A percentile compares a stretch with the other conserved stretches of the same genome.
Evolutionary conservation across 2,329 filamentous ascomycete species (phyloP).

Genomic region (Sphaerulina musiva): DNA sequence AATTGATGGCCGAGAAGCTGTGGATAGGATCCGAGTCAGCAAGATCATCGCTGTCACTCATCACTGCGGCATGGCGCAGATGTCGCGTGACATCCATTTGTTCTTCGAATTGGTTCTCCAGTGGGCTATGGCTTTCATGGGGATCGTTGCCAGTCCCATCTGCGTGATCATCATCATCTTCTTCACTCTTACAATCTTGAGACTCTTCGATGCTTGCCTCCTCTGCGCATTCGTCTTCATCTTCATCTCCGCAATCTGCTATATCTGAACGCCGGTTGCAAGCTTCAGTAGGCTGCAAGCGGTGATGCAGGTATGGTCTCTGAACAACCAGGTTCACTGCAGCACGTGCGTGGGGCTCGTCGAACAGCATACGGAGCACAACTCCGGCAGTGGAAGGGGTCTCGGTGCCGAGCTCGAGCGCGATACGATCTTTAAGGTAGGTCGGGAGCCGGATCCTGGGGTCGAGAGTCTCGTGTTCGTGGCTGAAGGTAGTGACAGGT

Average conservation of each 20-base stretch:
- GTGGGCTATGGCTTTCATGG: background rate
- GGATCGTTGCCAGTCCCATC: background rate
- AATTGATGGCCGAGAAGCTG: background rate
- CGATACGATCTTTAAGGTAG: slow-evolving; percentile 10
- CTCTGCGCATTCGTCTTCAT: slow-evolving; percentile 21
- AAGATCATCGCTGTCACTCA: background rate
- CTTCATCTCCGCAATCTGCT: slow-evolving; percentile 11
- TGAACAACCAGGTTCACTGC: slow-evolving; percentile 1
- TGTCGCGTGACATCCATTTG: slow-evolving; percentile 10
- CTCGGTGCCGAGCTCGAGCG: background rate
- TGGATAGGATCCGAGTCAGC: background rate
- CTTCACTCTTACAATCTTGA: too few species aligned
- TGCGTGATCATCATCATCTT: background rate
- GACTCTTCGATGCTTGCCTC: background rate
- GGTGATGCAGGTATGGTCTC: slow-evolving; percentile 9
- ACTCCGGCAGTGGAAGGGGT: background rate
- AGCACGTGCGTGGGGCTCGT: background rate
- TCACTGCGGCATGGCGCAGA: background rate
- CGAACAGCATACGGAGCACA: slow-evolving; percentile 6
- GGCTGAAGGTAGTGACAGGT: background rate
- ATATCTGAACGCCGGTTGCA: background rate
- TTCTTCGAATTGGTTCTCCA: slow-evolving; percentile 12
- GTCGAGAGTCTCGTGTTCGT: background rate
- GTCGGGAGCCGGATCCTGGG: slow-evolving; percentile 3
- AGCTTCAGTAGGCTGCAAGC: background rate